Conservation (phyloP, 352 stramenopile genomes). For the Globisporangium echinulatum region DNA sequence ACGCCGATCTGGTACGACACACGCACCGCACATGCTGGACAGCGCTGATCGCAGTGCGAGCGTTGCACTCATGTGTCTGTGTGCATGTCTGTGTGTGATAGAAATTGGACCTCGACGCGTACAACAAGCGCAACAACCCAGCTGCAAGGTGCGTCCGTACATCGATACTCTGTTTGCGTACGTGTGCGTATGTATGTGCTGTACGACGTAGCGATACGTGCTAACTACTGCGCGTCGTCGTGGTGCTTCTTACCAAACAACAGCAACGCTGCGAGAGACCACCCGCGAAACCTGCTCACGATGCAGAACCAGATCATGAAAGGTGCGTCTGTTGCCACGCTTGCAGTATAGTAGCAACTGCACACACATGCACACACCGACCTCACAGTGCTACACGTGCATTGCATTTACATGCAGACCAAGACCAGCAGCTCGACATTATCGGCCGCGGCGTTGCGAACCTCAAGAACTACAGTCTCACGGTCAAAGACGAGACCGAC, state of each 20-base stretch:
- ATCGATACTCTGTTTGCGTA: background rate
- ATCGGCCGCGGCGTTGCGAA: constrained; percentile 81
- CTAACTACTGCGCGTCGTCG: background rate
- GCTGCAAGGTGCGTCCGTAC: constrained; percentile 7
- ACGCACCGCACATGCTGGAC: background rate
- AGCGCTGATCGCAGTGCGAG: background rate
- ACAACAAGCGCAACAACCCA: constrained; percentile 49
- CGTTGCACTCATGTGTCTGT: background rate
- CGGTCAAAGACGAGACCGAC: constrained; percentile 87
- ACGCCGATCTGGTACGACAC: constrained; percentile 43
- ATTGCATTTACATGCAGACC: constrained; percentile 29
- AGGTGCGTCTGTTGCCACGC: constrained; percentile 15
- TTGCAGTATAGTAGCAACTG: background rate
- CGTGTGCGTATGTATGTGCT: background rate
- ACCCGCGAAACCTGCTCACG: constrained; percentile 48
- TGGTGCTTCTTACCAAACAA: background rate
- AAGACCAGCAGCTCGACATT: constrained; percentile 81
- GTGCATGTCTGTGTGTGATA: constrained; percentile 9
- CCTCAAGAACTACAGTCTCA: constrained; percentile 78
- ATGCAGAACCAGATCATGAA: constrained; percentile 91
- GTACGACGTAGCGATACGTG: background rate
- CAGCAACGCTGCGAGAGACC: constrained; percentile 17
- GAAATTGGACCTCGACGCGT: constrained; percentile 71
- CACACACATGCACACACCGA: no score
- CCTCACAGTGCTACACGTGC: no score